Conservation (phyloP, 2,329 filamentous ascomycete species). For the Chaetomium sp. region DNA sequence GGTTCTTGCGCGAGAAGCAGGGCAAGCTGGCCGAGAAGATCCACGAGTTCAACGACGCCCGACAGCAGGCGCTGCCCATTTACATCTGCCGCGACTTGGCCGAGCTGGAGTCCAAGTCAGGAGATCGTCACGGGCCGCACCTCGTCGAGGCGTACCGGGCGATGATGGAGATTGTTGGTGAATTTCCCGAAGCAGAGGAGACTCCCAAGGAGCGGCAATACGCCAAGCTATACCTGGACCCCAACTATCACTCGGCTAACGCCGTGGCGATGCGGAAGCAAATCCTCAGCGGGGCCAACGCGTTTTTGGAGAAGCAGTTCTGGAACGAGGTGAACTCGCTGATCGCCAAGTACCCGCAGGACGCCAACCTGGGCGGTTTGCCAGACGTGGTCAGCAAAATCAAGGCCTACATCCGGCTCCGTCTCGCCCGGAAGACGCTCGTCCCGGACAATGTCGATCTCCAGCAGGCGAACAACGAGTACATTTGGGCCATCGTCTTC, state of each 20-base stretch:
- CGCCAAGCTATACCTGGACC: constrained; percentile 74
- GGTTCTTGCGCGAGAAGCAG: constrained; percentile 82
- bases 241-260: constrained; percentile 64
- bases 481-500: constrained; percentile 92
- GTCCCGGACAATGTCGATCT: constrained; percentile 79
- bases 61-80: constrained; percentile 66
- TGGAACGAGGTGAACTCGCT: constrained; percentile 73
- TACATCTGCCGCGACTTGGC: constrained; percentile 77
- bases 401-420: constrained; percentile 85
- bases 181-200: constrained; percentile 63
- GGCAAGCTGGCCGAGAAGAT: constrained; percentile 77
- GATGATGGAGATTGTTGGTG: constrained; percentile 75
- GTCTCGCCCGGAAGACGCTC: constrained; percentile 78
- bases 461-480: constrained; percentile 78
- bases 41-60: constrained; percentile 72
- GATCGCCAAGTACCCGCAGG: constrained; percentile 80
- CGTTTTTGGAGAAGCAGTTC: constrained; percentile 80
- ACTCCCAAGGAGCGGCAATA: constrained; percentile 76
- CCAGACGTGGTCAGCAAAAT: constrained; percentile 89
- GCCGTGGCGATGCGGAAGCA: constrained; percentile 71
- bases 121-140: constrained; percentile 71
- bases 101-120: constrained; percentile 69
- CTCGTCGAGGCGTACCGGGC: constrained; percentile 82
- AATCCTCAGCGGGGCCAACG: constrained; percentile 78
- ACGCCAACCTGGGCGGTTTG: constrained; percentile 85